These are phyloP conservation scores for Kandelia obovata DNA, from an alignment of 345 rosid species.

Conservation along the genomic window DNA sequence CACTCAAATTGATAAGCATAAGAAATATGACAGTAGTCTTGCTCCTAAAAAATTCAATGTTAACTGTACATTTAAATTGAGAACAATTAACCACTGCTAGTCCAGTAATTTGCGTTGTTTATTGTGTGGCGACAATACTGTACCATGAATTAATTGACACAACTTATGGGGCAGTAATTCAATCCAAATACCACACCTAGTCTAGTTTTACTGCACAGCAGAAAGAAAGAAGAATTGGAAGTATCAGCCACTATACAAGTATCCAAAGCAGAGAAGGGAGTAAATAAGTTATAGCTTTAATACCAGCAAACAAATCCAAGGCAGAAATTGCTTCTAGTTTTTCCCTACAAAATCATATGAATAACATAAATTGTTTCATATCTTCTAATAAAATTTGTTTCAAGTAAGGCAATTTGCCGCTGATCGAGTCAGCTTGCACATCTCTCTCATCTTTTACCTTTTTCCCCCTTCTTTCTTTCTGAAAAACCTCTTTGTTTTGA, in stretches of 20 bases:
- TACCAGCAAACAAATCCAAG: neutral
- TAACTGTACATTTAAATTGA: neutral
- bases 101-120: neutral
- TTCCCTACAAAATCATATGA: neutral
- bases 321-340: too few species aligned
- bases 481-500: too few species aligned
- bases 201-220: neutral
- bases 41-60: neutral
- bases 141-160: neutral
- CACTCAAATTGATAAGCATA: neutral
- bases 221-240: neutral
- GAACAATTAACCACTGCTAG: neutral
- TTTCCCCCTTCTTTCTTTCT: too few species aligned
- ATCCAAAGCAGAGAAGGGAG: neutral
- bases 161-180: neutral
- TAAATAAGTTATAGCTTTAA: neutral
- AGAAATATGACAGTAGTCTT: neutral
- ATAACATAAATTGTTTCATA: neutral
- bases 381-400: too few species aligned
- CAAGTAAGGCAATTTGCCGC: too few species aligned
- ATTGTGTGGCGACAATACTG: neutral
- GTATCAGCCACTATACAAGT: neutral
- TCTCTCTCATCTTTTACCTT: too few species aligned
- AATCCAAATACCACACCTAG: neutral
- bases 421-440: too few species aligned